A percentile compares a stretch with the other conserved stretches of the same genome.
Evolutionary conservation across 208 protist species (phyloP).

Genomic region (Wallacemonas rigidus): DNA sequence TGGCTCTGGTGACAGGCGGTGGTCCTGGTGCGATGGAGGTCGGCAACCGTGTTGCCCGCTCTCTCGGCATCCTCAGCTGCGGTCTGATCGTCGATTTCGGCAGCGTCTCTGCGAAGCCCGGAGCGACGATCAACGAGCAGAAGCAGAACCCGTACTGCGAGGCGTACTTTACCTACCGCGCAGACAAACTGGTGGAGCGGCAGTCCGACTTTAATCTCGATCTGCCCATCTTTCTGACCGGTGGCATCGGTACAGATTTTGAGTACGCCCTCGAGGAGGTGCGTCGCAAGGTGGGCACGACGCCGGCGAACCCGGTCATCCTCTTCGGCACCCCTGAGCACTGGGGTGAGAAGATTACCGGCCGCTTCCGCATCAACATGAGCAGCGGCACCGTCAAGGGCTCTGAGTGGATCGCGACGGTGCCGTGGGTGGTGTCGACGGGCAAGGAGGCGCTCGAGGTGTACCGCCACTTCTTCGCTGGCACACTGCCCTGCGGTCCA

Average conservation of each 20-base stretch:
- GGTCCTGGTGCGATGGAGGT: slow-evolving; percentile 94
- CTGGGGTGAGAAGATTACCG: slow-evolving; percentile 82
- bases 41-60: slow-evolving; percentile 91
- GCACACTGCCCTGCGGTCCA: slow-evolving; percentile 74
- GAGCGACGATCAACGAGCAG: slow-evolving; percentile 93
- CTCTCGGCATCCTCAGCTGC: slow-evolving; percentile 89
- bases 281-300: slow-evolving; percentile 90
- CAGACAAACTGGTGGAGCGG: slow-evolving; percentile 92
- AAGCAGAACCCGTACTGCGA: slow-evolving; percentile 91
- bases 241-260: slow-evolving; percentile 94
- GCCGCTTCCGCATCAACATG: slow-evolving; percentile 78
- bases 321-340: slow-evolving; percentile 84
- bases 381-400: slow-evolving; percentile 86
- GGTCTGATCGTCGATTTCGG: slow-evolving; percentile 93
- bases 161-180: slow-evolving; percentile 91
- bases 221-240: slow-evolving; percentile 92
- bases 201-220: slow-evolving; percentile 94
- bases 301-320: slow-evolving; percentile 81
- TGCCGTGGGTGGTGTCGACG: slow-evolving; percentile 86
- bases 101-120: slow-evolving; percentile 76
- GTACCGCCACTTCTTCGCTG: slow-evolving; percentile 84
- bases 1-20: slow-evolving; percentile 91
- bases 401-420: slow-evolving; percentile 92
- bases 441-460: slow-evolving; percentile 88
- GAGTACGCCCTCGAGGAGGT: slow-evolving; percentile 94